These are phyloP conservation scores for Effrenium voratum DNA, from an alignment of 73 alveolate species.

Conservation along the genomic window DNA sequence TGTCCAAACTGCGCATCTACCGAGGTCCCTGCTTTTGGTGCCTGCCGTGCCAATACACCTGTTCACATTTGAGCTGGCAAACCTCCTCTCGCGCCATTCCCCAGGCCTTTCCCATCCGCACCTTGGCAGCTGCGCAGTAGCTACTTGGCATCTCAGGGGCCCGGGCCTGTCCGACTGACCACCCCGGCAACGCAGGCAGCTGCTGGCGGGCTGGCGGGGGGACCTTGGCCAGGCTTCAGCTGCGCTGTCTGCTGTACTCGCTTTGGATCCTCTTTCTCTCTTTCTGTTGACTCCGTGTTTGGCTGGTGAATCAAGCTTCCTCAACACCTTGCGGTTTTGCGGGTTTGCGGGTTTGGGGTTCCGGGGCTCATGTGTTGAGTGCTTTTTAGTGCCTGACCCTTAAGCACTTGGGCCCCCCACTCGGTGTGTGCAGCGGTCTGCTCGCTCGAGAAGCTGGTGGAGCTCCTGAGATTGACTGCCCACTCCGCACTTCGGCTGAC, in stretches of 20 bases:
- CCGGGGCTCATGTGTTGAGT: neutral
- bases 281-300: too few species aligned
- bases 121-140: slow-evolving; percentile 15
- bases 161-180: too few species aligned
- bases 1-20: neutral
- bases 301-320: too few species aligned
- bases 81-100: neutral
- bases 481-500: too few species aligned
- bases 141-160: too few species aligned
- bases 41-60: slow-evolving; percentile 56
- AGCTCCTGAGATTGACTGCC: too few species aligned
- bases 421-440: slow-evolving; percentile 28
- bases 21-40: neutral
- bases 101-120: slow-evolving; percentile 38
- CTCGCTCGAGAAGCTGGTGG: slow-evolving; percentile 26
- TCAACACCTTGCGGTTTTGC: too few species aligned
- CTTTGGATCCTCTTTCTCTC: too few species aligned
- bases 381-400: neutral
- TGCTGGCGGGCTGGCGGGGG: slow-evolving; percentile 49
- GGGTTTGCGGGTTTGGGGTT: too few species aligned
- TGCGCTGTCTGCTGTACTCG: too few species aligned
- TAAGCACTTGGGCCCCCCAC: neutral
- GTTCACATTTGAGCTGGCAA: neutral
- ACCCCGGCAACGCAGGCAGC: neutral
- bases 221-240: neutral